Evolutionary conservation across 441 rosid species (phyloP).

Genomic region (Adansonia rubrostipa): DNA sequence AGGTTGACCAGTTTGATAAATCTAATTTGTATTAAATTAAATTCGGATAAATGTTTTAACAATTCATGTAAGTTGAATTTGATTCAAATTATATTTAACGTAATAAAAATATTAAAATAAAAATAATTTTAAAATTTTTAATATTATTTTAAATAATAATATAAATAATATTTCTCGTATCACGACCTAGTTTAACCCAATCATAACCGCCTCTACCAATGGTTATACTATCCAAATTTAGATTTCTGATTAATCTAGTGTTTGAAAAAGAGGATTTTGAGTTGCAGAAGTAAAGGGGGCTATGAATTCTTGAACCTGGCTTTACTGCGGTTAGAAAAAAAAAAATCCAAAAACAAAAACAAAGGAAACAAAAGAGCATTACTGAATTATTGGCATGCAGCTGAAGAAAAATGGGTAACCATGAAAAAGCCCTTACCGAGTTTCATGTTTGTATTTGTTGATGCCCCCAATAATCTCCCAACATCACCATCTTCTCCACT

Average conservation of each 20-base stretch:
- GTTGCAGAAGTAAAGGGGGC: background rate
- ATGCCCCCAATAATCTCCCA: background rate
- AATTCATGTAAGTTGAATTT: too few species aligned
- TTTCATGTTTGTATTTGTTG: background rate
- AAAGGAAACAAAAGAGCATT: background rate
- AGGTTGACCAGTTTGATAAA: too few species aligned
- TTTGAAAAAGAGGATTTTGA: background rate
- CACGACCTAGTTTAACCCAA: too few species aligned
- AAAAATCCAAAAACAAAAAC: background rate
- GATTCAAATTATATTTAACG: too few species aligned
- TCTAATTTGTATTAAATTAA: too few species aligned
- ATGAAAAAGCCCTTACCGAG: background rate
- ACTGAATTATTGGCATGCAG: background rate
- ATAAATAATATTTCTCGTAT: too few species aligned
- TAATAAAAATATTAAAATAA: too few species aligned
- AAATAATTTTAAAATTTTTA: too few species aligned
- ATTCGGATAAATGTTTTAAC: too few species aligned
- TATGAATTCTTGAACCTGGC: background rate
- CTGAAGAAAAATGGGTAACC: conserved; percentile 15
- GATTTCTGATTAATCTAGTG: too few species aligned
- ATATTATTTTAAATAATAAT: too few species aligned
- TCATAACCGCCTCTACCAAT: too few species aligned
- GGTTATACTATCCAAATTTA: background rate
- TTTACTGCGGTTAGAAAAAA: background rate
- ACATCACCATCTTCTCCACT: background rate